phyloP scores from a whole-genome alignment of 305 asterid genomes.

The Fraxinus nigra region DNA sequence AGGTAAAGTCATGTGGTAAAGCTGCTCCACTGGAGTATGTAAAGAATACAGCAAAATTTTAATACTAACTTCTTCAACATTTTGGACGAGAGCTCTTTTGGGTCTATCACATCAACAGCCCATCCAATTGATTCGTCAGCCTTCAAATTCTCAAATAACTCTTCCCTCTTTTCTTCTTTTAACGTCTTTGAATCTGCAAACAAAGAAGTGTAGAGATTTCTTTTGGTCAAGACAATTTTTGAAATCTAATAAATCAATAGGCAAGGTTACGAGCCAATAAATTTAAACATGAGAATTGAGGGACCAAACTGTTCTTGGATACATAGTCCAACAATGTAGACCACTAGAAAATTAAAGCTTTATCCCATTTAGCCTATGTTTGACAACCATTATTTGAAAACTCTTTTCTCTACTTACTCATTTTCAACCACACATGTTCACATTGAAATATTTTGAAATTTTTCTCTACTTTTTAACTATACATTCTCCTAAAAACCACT shows the following conservation, averaged over 20 bases:
- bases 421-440: neutral
- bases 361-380: neutral
- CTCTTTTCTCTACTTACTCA: neutral
- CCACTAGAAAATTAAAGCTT: neutral
- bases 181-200: constrained; percentile 81
- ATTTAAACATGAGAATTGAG: neutral
- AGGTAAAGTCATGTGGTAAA: constrained; percentile 20
- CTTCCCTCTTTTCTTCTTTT: constrained; percentile 94
- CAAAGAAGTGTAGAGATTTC: neutral
- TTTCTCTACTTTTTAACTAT: no score
- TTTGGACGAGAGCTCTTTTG: constrained; percentile 86
- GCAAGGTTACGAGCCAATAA: neutral
- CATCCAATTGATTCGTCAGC: constrained; percentile 80
- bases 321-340: neutral
- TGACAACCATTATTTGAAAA: neutral
- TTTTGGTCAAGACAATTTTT: neutral
- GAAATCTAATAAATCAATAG: neutral
- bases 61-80: constrained; percentile 76
- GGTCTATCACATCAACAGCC: constrained; percentile 92
- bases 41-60: neutral
- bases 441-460: no score
- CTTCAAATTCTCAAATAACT: constrained; percentile 76
- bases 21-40: neutral
- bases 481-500: no score
- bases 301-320: neutral